These are phyloP conservation scores for Yamadazyma diddensiae DNA, from an alignment of 1,139 yeast genomes.

Conservation along the genomic window DNA sequence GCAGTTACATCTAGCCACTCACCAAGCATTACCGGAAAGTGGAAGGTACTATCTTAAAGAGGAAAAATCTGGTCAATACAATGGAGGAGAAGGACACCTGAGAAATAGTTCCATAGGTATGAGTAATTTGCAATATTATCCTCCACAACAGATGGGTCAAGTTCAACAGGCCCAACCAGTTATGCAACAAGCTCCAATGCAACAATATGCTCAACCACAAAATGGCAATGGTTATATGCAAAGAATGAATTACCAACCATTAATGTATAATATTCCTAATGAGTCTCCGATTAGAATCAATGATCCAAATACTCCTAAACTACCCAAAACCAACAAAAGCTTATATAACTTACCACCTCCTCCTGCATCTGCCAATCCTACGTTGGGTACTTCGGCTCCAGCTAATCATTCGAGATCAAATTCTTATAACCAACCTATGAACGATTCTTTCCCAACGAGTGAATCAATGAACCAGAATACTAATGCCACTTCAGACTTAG, in stretches of 20 bases:
- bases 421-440: conserved; percentile 21
- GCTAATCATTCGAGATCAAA: conserved; percentile 26
- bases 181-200: conserved; percentile 14
- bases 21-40: conserved; percentile 61
- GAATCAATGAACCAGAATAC: conserved; percentile 12
- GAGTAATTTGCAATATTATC: conserved; percentile 16
- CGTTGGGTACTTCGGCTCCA: conserved; percentile 15
- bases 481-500: conserved; percentile 29
- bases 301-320: conserved; percentile 31
- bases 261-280: conserved; percentile 15
- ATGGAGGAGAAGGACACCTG: conserved; percentile 10
- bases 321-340: conserved; percentile 32
- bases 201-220: conserved; percentile 7
- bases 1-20: conserved; percentile 71
- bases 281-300: conserved; percentile 30
- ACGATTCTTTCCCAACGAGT: conserved; percentile 13
- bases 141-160: conserved; percentile 13
- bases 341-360: conserved; percentile 38
- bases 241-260: conserved; percentile 11
- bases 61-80: conserved; percentile 8
- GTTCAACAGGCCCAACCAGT: conserved; percentile 15
- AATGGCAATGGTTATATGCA: conserved; percentile 8
- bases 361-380: conserved; percentile 20
- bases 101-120: conserved; percentile 9
- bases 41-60: conserved; percentile 28